These are phyloP conservation scores for Endocarpon pusillum DNA, from an alignment of 495 filamentous ascomycete genomes.

Conservation along the genomic window DNA sequence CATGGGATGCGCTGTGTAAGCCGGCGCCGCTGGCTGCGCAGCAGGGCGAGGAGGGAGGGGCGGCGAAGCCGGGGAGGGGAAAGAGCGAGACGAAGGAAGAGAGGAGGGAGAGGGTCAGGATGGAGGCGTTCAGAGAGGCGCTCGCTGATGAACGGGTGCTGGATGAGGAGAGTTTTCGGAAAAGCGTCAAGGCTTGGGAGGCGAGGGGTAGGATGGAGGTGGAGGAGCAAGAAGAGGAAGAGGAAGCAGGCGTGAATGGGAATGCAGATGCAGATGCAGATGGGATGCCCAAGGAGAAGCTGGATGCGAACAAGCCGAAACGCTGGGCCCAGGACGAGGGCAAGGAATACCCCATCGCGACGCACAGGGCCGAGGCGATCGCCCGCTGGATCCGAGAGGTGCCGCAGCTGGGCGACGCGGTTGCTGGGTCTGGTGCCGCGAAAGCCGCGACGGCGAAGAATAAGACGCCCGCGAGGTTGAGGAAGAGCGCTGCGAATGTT, in stretches of 20 bases:
- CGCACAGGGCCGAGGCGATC: constrained; percentile 48
- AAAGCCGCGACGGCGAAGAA: too few species aligned
- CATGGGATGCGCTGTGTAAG: constrained; percentile 55
- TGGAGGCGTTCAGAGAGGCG: constrained; percentile 48
- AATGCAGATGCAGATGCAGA: constrained; percentile 8
- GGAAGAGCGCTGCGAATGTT: too few species aligned
- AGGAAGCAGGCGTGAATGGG: constrained; percentile 18
- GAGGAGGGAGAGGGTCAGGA: constrained; percentile 36
- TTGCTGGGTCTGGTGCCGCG: too few species aligned
- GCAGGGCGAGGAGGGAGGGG: constrained; percentile 7
- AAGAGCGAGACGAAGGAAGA: constrained; percentile 36
- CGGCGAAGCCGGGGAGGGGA: constrained; percentile 16
- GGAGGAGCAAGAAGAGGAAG: constrained; percentile 33
- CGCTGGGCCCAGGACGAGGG: constrained; percentile 48
- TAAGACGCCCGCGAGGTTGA: too few species aligned
- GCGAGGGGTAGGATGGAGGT: too few species aligned
- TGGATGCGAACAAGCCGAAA: constrained; percentile 25
- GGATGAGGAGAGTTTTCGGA: constrained; percentile 44
- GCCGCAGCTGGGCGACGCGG: constrained; percentile 16
- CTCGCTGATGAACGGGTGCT: constrained; percentile 45
- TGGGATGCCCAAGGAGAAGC: constrained; percentile 12
- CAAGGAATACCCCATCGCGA: constrained; percentile 50
- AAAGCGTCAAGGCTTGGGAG: constrained; percentile 41
- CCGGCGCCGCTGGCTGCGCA: constrained; percentile 42
- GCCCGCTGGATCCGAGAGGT: constrained; percentile 53